Percentiles rank a stretch among this genome's conserved stretches.
These are phyloP conservation scores for Suillus subaureus DNA, from an alignment of 768 basidiomycete species.

Conservation along the genomic window DNA sequence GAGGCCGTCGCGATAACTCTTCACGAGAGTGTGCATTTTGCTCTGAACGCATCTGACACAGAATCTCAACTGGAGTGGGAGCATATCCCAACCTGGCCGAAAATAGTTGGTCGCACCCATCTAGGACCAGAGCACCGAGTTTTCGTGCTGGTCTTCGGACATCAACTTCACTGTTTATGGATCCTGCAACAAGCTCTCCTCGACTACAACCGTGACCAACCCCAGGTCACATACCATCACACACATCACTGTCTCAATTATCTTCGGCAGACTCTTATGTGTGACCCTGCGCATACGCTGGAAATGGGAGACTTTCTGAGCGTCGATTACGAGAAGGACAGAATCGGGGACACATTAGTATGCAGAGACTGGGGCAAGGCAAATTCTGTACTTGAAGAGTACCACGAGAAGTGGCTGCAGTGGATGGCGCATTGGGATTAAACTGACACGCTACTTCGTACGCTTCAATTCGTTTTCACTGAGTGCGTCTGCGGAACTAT, in stretches of 20 bases:
- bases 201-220: not conserved
- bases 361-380: constrained; percentile 28
- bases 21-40: constrained; percentile 5
- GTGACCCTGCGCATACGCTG: constrained; percentile 21
- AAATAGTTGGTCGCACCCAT: not conserved
- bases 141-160: not conserved
- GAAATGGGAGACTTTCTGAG: constrained; percentile 37
- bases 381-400: constrained; percentile 16
- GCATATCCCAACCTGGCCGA: not conserved
- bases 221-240: constrained; percentile 17
- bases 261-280: constrained; percentile 38
- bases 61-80: not conserved
- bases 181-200: not conserved
- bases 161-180: not conserved
- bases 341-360: constrained; percentile 18
- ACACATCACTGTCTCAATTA: constrained; percentile 42
- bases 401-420: not conserved
- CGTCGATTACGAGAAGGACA: constrained; percentile 27
- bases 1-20: constrained; percentile 13
- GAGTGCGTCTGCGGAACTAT: not conserved
- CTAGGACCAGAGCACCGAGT: not conserved
- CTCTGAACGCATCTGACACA: not conserved
- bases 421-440: not conserved
- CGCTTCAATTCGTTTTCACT: not conserved
- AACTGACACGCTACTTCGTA: not conserved